Evolutionary conservation across 768 basidiomycete species (phyloP).

Genomic region (Trametes sanguinea): DNA sequence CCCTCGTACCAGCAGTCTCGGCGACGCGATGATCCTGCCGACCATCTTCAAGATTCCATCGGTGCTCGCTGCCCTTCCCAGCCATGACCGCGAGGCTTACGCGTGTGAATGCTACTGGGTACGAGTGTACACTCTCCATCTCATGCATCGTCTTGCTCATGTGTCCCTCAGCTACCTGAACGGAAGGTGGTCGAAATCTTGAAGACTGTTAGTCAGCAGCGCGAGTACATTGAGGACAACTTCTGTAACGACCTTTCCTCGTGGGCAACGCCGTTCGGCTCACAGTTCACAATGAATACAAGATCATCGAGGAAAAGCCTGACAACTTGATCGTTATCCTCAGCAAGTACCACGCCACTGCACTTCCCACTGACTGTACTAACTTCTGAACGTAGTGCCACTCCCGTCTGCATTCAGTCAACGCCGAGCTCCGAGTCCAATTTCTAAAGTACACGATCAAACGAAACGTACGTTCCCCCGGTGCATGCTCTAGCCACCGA

Average conservation of each 20-base stretch:
- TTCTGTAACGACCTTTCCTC: background rate
- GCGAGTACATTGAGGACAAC: background rate
- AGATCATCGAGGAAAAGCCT: background rate
- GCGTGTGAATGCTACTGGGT: background rate
- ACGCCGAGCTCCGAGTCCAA: background rate
- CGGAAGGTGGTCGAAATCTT: background rate
- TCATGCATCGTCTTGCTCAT: background rate
- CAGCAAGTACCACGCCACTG: background rate
- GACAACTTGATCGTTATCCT: background rate
- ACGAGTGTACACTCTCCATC: background rate
- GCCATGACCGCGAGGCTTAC: background rate
- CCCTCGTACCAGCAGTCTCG: background rate
- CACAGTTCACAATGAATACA: background rate
- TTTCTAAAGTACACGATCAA: background rate
- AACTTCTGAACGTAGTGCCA: background rate
- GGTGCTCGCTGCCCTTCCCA: background rate
- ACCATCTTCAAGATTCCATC: background rate
- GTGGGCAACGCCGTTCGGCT: background rate
- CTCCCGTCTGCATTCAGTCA: background rate
- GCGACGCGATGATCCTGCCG: background rate
- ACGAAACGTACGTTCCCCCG: background rate
- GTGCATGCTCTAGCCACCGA: background rate
- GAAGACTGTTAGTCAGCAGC: background rate
- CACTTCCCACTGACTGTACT: background rate
- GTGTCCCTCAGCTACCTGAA: background rate